Evolutionary conservation across 352 stramenopile species (phyloP).

Genomic region (Albugo laibachii): DNA sequence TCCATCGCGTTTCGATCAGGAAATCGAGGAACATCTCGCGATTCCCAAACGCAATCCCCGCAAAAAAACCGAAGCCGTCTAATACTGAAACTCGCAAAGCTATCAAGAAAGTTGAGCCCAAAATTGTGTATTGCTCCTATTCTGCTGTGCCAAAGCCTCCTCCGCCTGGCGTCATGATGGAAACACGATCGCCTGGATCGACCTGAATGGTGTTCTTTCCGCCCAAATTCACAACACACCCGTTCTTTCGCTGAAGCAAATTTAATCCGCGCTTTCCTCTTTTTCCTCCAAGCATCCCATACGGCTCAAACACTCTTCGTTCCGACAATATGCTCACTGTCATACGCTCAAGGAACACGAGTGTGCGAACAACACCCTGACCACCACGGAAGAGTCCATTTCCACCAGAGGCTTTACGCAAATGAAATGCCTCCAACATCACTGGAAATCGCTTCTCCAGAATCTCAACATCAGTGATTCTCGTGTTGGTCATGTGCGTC

Average conservation of each 20-base stretch:
- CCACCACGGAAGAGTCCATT: slow-evolving; percentile 80
- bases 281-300: slow-evolving; percentile 85
- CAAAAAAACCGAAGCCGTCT: too few species aligned
- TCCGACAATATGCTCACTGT: slow-evolving; percentile 96
- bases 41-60: too few species aligned
- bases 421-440: slow-evolving; percentile 65
- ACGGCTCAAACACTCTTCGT: slow-evolving; percentile 87
- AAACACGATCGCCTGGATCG: slow-evolving; percentile 82
- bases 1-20: slow-evolving; percentile 15
- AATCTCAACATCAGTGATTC: slow-evolving; percentile 99
- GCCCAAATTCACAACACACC: slow-evolving; percentile 48
- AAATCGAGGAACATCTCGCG: slow-evolving; percentile 37
- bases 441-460: slow-evolving; percentile 92
- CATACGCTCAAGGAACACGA: slow-evolving; percentile 90
- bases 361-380: slow-evolving; percentile 89
- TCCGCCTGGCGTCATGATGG: slow-evolving; percentile 91
- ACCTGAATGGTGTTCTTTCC: slow-evolving; percentile 81
- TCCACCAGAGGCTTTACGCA: slow-evolving; percentile 81
- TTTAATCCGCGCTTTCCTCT: slow-evolving; percentile 85
- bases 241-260: slow-evolving; percentile 57
- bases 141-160: slow-evolving; percentile 77
- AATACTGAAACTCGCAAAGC: too few species aligned
- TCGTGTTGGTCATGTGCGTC: slow-evolving; percentile 99
- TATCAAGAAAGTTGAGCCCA: too few species aligned
- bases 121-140: too few species aligned